phyloP scores from a whole-genome alignment of 2,329 filamentous ascomycete genomes.

The Sarocladium kiliense region DNA sequence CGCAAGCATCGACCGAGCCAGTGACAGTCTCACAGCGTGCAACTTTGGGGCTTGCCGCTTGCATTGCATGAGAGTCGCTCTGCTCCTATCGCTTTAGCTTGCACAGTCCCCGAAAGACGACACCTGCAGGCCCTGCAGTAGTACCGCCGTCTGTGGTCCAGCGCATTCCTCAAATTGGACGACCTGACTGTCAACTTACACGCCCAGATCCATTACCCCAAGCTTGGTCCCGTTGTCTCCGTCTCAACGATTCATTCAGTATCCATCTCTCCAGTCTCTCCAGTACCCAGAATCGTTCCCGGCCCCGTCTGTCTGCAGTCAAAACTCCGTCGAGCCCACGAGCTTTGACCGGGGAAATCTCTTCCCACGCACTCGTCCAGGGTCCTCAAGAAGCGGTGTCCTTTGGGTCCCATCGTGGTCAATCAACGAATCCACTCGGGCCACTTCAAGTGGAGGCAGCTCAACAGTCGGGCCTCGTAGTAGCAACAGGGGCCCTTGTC shows the following conservation, averaged over 20 bases:
- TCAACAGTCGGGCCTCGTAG: slow-evolving; percentile 1
- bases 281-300: background rate
- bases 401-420: slow-evolving; percentile 4
- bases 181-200: background rate
- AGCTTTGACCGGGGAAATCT: slow-evolving; percentile 5
- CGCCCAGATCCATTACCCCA: background rate
- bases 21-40: background rate
- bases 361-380: background rate
- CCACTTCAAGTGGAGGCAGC: slow-evolving; percentile 4
- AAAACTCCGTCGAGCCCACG: background rate
- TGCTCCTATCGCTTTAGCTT: slow-evolving; percentile 1
- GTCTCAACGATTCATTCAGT: background rate
- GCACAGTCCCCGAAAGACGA: background rate
- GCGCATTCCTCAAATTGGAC: background rate
- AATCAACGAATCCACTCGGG: slow-evolving; percentile 2
- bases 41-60: background rate
- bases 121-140: background rate
- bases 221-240: background rate
- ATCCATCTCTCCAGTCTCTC: background rate
- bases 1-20: background rate
- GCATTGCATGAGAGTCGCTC: slow-evolving; percentile 1
- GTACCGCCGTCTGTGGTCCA: background rate
- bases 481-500: slow-evolving; percentile 2
- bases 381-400: slow-evolving; percentile 1
- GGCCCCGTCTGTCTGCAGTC: background rate